Percentiles rank a stretch among this genome's conserved stretches.
These are phyloP conservation scores for Populus hybrid DNA, from an alignment of 441 rosid genomes.

Conservation along the genomic window DNA sequence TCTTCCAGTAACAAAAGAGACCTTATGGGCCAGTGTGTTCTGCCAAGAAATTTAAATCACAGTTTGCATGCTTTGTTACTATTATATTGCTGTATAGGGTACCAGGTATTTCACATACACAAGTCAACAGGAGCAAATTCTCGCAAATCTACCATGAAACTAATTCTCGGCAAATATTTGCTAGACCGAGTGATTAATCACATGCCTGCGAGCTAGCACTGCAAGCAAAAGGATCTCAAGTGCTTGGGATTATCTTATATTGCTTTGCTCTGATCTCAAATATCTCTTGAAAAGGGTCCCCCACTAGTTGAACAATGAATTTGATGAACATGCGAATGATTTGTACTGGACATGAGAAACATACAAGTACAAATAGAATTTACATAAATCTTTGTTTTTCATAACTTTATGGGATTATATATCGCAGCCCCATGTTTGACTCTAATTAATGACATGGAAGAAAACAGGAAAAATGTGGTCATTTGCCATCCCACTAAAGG, in stretches of 20 bases:
- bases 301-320: background rate
- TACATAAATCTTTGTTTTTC: constrained; percentile 1
- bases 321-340: background rate
- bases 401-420: background rate
- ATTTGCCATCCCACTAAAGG: constrained; percentile 22
- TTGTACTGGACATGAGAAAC: constrained; percentile 7
- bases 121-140: constrained; percentile 2
- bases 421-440: constrained; percentile 5
- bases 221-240: background rate
- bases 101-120: background rate
- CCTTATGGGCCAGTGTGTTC: constrained; percentile 1
- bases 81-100: background rate
- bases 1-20: background rate
- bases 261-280: background rate
- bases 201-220: background rate
- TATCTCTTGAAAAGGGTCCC: background rate
- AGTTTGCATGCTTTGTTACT: background rate
- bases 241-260: no score
- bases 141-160: background rate
- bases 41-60: background rate
- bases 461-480: constrained; percentile 19
- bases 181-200: background rate
- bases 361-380: background rate
- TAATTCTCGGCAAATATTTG: background rate
- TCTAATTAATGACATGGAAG: constrained; percentile 6